phyloP scores from a whole-genome alignment of 768 basidiomycete genomes.

The Rhodotorula kratochvilovae region DNA sequence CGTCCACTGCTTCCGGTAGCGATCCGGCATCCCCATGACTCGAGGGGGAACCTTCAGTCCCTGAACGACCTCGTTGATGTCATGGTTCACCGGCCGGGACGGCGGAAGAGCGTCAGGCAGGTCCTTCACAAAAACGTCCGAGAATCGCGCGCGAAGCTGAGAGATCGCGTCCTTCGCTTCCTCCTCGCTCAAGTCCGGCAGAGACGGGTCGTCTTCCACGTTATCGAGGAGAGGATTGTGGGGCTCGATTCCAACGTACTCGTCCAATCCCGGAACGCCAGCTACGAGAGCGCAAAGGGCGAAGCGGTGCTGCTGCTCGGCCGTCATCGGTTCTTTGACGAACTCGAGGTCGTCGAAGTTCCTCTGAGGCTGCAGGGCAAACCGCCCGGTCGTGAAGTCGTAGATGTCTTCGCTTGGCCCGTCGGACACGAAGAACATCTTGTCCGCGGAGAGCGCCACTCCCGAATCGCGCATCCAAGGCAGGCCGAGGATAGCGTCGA shows the following conservation, averaged over 20 bases:
- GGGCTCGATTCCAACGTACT: conserved; percentile 10
- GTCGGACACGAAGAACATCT: not conserved
- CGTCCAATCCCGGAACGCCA: not conserved
- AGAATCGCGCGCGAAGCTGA: not conserved
- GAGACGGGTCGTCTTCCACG: not conserved
- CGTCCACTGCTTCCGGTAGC: conserved; percentile 2
- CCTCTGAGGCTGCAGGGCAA: too few relatives aligned
- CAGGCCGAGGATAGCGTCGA: not conserved
- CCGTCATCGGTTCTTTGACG: too few relatives aligned
- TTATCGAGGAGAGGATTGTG: conserved; percentile 17
- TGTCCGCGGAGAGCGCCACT: not conserved
- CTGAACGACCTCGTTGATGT: not conserved
- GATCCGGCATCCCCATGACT: not conserved
- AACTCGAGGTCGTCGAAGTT: too few relatives aligned
- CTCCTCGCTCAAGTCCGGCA: not conserved
- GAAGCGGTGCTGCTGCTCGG: too few relatives aligned
- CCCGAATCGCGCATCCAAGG: conserved; percentile 3
- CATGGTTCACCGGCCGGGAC: conserved; percentile 9
- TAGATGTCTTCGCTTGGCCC: too few relatives aligned
- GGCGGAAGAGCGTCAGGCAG: conserved; percentile 15
- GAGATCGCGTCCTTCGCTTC: not conserved
- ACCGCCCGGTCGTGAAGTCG: too few relatives aligned
- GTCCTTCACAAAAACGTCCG: conserved; percentile 6
- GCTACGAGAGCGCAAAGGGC: not conserved
- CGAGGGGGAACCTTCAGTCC: not conserved